Conservation (phyloP, 345 rosid species). For the Garcia nutans region DNA sequence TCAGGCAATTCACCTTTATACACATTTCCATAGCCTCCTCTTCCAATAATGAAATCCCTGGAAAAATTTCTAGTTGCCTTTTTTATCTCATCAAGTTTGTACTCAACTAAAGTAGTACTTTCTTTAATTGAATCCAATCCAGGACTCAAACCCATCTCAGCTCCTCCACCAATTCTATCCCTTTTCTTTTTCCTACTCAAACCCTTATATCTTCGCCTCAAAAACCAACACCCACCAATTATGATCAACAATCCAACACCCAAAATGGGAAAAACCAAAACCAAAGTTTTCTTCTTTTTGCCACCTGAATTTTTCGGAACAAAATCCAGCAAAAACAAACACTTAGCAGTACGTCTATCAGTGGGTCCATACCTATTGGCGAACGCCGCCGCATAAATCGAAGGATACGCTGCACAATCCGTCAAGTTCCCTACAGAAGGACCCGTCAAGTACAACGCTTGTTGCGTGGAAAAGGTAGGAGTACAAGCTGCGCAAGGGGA, state of each 20-base stretch:
- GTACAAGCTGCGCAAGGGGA: slow-evolving; percentile 83
- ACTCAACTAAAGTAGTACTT: slow-evolving; percentile 66
- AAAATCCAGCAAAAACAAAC: slow-evolving; percentile 57
- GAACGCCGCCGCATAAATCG: slow-evolving; percentile 70
- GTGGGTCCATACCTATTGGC: slow-evolving; percentile 63
- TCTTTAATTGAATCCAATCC: slow-evolving; percentile 57
- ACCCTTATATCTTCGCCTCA: slow-evolving; percentile 33
- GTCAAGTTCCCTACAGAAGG: slow-evolving; percentile 59
- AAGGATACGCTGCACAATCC: slow-evolving; percentile 56
- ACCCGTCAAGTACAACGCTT: slow-evolving; percentile 44
- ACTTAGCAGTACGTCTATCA: slow-evolving; percentile 56
- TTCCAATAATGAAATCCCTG: slow-evolving; percentile 66
- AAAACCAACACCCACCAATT: slow-evolving; percentile 44
- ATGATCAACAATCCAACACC: slow-evolving; percentile 36
- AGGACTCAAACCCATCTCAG: slow-evolving; percentile 37
- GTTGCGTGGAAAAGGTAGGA: slow-evolving; percentile 46
- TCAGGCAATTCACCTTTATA: slow-evolving; percentile 62
- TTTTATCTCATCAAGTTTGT: slow-evolving; percentile 71
- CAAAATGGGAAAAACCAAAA: slow-evolving; percentile 31
- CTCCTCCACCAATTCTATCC: slow-evolving; percentile 21
- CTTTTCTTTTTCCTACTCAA: slow-evolving; percentile 31
- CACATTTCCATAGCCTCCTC: slow-evolving; percentile 92
- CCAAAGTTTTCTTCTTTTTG: slow-evolving; percentile 27
- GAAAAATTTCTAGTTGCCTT: slow-evolving; percentile 71
- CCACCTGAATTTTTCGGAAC: slow-evolving; percentile 18